Conservation (phyloP, 148 eudicot genomes). For the Cornus florida region DNA sequence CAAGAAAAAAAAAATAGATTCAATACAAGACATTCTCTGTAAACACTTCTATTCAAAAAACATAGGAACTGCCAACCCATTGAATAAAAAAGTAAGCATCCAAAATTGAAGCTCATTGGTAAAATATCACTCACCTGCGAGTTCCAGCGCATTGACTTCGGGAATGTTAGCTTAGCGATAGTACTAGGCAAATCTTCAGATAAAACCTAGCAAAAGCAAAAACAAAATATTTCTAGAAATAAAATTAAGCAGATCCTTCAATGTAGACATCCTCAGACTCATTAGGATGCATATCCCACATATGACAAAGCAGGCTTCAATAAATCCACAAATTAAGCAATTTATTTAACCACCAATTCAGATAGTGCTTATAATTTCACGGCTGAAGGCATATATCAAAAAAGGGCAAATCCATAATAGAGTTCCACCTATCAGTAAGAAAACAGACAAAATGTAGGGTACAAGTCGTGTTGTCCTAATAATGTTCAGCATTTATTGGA, state of each 20-base stretch:
- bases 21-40: not conserved
- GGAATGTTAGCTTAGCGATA: conserved; percentile 77
- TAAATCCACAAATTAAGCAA: not conserved
- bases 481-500: no score
- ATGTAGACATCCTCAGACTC: not conserved
- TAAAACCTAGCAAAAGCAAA: conserved; percentile 56
- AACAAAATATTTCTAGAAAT: conserved; percentile 18
- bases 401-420: not conserved
- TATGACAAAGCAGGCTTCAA: not conserved
- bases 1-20: no score
- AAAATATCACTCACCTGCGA: conserved; percentile 63
- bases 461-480: no score
- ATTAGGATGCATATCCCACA: not conserved
- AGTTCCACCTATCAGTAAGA: not conserved
- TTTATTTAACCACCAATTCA: not conserved
- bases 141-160: conserved; percentile 99
- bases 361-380: not conserved
- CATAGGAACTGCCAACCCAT: conserved; percentile 1
- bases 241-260: not conserved
- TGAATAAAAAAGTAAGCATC: not conserved
- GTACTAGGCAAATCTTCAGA: conserved; percentile 84
- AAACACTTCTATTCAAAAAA: not conserved
- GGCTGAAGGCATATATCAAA: not conserved
- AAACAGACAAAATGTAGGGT: not conserved
- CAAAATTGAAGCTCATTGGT: not conserved